Base-by-base conservation (phyloP, 163 green algal genomes). In the Trebouxiophyceae sp. region DNA sequence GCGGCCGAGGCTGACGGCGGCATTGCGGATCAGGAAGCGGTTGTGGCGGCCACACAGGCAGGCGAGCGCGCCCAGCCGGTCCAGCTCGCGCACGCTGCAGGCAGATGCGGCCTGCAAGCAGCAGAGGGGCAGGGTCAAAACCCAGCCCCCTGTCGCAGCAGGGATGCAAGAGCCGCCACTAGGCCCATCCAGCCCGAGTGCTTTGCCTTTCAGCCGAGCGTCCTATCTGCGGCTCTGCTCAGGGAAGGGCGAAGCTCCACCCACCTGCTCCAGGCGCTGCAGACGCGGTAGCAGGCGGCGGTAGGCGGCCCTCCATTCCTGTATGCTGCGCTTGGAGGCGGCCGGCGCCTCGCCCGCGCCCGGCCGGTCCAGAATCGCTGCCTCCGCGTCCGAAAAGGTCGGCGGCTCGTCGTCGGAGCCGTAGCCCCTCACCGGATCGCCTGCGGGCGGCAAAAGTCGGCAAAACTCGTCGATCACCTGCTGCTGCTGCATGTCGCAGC, bases 1-100 rank as follows among this genome's bases (percentile, higher is more conserved):
- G 12, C 77, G 68, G 1, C 77, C 77, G 26, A 84, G 24, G 23
- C 7, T 74, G 24, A 77, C 68, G 5, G 61, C 65, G 1, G 44
- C 65, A 44, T 65, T 62, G 3, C 66, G 65, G 16, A 84, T 33
- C 54, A 77, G 58, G 61, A 69, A 79, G 28, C 61, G 65, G 22
- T 39, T 60, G 1, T 2, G 5, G 2, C 27, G 26, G 5, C 73
- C 62, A 23, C 50, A 71, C 47, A 84, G 60, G 66, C 62, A 71
- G 0, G 73, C 77, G 29, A 83, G 45, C 23, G 66, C 73, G 45
- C 72, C 69, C 16, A 12, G 16, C 54, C 16, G 29, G 34, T 69
- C 63, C 63, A 69, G 29, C 16, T 63, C 50, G 12, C 63, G 33
- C n/a, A n/a, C n/a, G n/a, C n/a, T n/a, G n/a, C n/a, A n/a, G n/a